Evolutionary conservation across 345 rosid species (phyloP).

Genomic region (Brassica rapa): DNA sequence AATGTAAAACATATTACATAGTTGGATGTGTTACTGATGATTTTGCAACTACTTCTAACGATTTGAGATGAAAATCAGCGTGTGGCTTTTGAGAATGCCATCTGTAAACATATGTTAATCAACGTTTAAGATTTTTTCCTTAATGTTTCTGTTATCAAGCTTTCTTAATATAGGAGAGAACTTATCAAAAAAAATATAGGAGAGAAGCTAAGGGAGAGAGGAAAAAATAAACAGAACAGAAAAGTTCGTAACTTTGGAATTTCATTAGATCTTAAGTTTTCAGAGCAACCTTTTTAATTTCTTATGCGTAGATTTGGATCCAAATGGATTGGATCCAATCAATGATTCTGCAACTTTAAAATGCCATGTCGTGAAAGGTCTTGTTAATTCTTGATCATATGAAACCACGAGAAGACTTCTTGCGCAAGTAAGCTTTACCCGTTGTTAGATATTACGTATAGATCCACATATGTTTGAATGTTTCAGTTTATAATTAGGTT

Average conservation of each 20-base stretch:
- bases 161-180: constrained; percentile 29
- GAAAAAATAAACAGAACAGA: constrained; percentile 11
- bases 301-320: neutral
- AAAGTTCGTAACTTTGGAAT: constrained; percentile 17
- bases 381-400: constrained; percentile 17
- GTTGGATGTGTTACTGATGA: neutral
- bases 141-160: constrained; percentile 15
- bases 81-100: constrained; percentile 9
- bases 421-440: constrained; percentile 14
- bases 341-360: constrained; percentile 7
- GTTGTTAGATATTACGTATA: constrained; percentile 3
- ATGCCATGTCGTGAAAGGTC: neutral
- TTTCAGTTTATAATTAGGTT: neutral
- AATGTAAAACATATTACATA: neutral
- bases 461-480: constrained; percentile 2
- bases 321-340: neutral
- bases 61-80: constrained; percentile 14
- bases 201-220: neutral
- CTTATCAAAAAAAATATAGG: constrained; percentile 10
- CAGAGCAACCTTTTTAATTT: constrained; percentile 10
- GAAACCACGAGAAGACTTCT: constrained; percentile 1
- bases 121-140: constrained; percentile 11
- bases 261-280: constrained; percentile 14
- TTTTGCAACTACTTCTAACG: neutral
- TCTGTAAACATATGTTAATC: constrained; percentile 20